Base-by-base conservation (phyloP, 208 protist genomes). In the Strigomonas culicis region DNA sequence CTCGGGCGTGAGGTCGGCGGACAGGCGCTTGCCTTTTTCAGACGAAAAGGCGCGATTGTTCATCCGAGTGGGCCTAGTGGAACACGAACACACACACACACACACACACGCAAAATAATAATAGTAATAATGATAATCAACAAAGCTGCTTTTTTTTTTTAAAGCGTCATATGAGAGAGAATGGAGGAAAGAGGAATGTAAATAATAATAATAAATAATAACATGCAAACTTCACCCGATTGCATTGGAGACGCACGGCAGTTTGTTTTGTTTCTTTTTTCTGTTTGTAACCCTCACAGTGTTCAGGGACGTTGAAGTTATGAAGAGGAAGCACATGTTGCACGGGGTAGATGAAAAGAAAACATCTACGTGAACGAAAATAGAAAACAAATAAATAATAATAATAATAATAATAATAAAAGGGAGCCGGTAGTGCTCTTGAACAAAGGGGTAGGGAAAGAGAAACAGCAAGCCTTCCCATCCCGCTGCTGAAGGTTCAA, bases 1-100 rank as follows among this genome's bases (percentile, higher is more conserved):
- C 66, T 91, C 83, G 25, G 82, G 74, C 17, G 90, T 92, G 53
- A 97, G 62, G 27, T 97, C 90, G 13, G 77, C 81, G 24, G 82
- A 75, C 21, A 97, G 78, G 0, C 89, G 80, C 50, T 86, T 70
- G 43, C 74, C 80, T 43, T 75, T 68, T 0, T 75, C 68, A 0
- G 78, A 83, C 0, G 78, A 84, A 47, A 75, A 90, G 10, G 80
- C 72, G 0, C 77, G 68, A 46, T 82, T 82, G 59, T 73, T 85
- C 79, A 86, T 86, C 15, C 25, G 13, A 13, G 13, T 6, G 36
- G 36, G 36, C 8, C 8, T 13, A 13, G 36, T 17, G 36, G 6
- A 41, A 41, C 6, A 17, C 36, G 13, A 41, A 41, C 36, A 41
- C 8, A 41, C 6, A 41, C 8, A 41, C 8, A 41, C 13, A 41